phyloP scores from a whole-genome alignment of 1,284 basidiomycete species.

The Ustilago sp. region DNA sequence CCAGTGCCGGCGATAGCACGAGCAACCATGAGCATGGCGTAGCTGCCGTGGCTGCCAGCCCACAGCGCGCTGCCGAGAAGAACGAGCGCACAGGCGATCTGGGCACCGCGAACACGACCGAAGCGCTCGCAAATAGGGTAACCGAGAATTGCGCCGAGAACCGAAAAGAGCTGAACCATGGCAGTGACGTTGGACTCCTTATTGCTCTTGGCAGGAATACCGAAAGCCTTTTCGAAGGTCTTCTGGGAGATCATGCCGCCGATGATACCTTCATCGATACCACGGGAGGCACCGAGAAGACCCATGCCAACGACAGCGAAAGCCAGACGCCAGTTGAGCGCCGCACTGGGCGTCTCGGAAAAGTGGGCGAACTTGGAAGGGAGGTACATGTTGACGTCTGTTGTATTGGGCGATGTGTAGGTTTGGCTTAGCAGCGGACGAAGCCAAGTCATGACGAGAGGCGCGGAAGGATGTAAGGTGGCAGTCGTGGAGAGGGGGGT shows the following conservation, averaged over 20 bases:
- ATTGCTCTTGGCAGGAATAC: slow-evolving; percentile 28
- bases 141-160: slow-evolving; percentile 47
- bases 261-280: slow-evolving; percentile 51
- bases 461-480: background rate
- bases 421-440: background rate
- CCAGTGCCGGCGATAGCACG: slow-evolving; percentile 39
- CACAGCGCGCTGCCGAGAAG: slow-evolving; percentile 42
- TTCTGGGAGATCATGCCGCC: slow-evolving; percentile 49
- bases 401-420: background rate
- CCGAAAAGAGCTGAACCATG: slow-evolving; percentile 52
- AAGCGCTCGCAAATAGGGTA: slow-evolving; percentile 40
- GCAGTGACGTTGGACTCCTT: slow-evolving; percentile 50
- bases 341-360: slow-evolving; percentile 45
- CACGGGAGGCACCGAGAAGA: slow-evolving; percentile 49
- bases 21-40: slow-evolving; percentile 38
- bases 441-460: slow-evolving; percentile 20
- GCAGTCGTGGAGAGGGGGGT: background rate
- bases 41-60: slow-evolving; percentile 33
- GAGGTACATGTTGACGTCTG: slow-evolving; percentile 29
- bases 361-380: slow-evolving; percentile 49
- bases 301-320: slow-evolving; percentile 46
- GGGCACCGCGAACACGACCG: slow-evolving; percentile 43
- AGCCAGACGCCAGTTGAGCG: slow-evolving; percentile 50
- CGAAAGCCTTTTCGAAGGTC: slow-evolving; percentile 40
- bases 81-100: slow-evolving; percentile 36